Evolutionary conservation across 1,284 basidiomycete species (phyloP), one percentile per base, ranked within the genome.

Genomic region (Waitea zeae): DNA sequence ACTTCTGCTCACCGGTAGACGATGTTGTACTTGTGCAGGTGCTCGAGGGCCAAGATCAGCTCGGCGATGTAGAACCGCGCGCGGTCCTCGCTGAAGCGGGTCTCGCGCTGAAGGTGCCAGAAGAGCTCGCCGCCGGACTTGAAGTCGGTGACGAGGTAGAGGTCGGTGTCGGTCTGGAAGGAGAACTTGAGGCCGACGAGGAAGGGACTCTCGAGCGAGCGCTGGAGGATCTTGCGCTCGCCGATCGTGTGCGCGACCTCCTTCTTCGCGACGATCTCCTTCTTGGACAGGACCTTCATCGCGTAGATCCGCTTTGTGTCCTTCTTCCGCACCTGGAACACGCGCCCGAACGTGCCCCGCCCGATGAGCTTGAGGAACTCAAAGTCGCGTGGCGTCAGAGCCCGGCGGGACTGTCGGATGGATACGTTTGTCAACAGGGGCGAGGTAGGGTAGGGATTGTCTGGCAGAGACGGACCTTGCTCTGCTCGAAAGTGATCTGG

Each of bases 181-280:
- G 78, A 83, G 49, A 99, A 99, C 58, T 99, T 99, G 52, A 99
- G 69, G 12, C 95, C 95, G 39, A 99, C 89, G 27, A 99, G 72
- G 72, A 99, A 99, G 0, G 95, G 95, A 20, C 81, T 92, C 45
- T 95, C 88, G 33, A 93, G 61, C 20, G 86, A 92, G 38, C 87
- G 74, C 54, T 98, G 92, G 15, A 98, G 70, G 49, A 99, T 98
- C 64, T 97, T 96, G 56, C 95, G 82, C 58, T 99, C 95, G 49
- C 95, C 95, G 44, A 99, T 97, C 12, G 93, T 99, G 55, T 99
- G 95, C 4, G 90, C 90, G 28, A 99, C 90, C 56, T 99, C 95
- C 59, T 98, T 98, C 67, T 97, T 98, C 31, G 88, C 87, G 38
- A 97, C 78, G 48, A 99, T 98, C 56, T 99, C 95, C 60, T 88